Base-by-base conservation (phyloP, 768 basidiomycete species). In the Mycena polygramma region DNA sequence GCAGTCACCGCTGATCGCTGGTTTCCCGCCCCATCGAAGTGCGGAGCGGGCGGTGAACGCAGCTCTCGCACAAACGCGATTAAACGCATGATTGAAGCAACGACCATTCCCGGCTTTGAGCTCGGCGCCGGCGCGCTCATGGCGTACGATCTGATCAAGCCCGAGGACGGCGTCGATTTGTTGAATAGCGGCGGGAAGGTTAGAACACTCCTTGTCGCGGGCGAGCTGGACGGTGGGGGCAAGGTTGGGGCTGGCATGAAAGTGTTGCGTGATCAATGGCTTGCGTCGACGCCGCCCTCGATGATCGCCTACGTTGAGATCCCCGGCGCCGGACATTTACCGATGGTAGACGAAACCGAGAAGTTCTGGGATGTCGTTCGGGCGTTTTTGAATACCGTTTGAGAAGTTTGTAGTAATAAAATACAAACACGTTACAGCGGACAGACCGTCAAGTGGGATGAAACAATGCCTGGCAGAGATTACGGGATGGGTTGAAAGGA, bases 321-420 rank as follows among this genome's bases (percentile, higher is more conserved):
- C 10, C 78, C 76, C 20, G 75, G 75, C 9, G 78, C 85, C 0
- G 87, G 87, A 0, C 86, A 89, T 79, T 73, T 89, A 9, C 88
- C 88, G 0, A 88, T 89, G 87, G 77, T 88, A 7, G 88, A 89
- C 73, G 80, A 81, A 59, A 84, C 86, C 3, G 81, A 83, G 70
- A 64, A 64, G 24, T 88, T 84, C 66, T 83, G 80, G 75, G 75
- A 78, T 15, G 75, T 77, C 41, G 73, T 86, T n/a, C 74, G 68
- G 17, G 51, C 53, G n/a, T 83, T 83, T 62, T 70, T 83, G 73
- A 74, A 71, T n/a, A 54, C 43, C 8, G 37, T 73, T 65, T 73
- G 53, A 73, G 4, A 11, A 45, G 13, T 13, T 46, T 59, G 26
- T 58, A 20, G 30, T 30, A 30, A 30, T 22, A 45, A 60, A 52